Conservation (phyloP, 2,329 filamentous ascomycete species). For the Coniella lustricola region DNA sequence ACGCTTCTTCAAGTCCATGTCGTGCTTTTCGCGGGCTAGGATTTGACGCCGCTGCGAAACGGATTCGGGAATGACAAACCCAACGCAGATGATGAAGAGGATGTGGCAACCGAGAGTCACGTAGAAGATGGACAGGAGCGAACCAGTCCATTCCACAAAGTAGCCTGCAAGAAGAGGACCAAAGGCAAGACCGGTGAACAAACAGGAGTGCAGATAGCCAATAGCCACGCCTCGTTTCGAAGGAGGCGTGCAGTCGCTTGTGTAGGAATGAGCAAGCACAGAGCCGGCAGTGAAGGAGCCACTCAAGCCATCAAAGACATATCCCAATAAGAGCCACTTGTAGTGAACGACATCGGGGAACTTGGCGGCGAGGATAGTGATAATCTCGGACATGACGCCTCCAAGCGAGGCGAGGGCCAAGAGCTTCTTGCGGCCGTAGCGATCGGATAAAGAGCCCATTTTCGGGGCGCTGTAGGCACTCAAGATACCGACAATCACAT, state of each 20-base stretch:
- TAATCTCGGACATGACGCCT: slow-evolving; percentile 64
- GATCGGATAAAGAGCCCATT: slow-evolving; percentile 78
- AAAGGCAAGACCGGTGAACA: slow-evolving; percentile 83
- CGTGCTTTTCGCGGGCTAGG: slow-evolving; percentile 62
- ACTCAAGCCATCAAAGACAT: slow-evolving; percentile 71
- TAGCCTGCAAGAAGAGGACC: slow-evolving; percentile 78
- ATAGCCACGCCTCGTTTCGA: slow-evolving; percentile 75
- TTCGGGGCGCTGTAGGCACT: slow-evolving; percentile 78
- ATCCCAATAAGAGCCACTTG: slow-evolving; percentile 70
- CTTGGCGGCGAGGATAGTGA: slow-evolving; percentile 71
- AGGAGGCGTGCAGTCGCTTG: slow-evolving; percentile 78
- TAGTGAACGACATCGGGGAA: slow-evolving; percentile 68
- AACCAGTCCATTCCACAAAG: slow-evolving; percentile 68
- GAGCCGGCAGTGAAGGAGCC: slow-evolving; percentile 85
- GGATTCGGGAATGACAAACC: slow-evolving; percentile 75
- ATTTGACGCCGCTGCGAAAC: slow-evolving; percentile 66
- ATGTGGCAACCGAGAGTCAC: slow-evolving; percentile 65
- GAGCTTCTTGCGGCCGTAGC: slow-evolving; percentile 70
- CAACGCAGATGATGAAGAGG: slow-evolving; percentile 65
- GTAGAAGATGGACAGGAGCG: slow-evolving; percentile 78
- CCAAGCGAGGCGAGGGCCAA: slow-evolving; percentile 68
- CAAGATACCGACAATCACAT: slow-evolving; percentile 65
- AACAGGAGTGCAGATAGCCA: slow-evolving; percentile 80
- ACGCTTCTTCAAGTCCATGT: slow-evolving; percentile 33
- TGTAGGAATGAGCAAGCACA: slow-evolving; percentile 74